These are phyloP conservation scores for Gentiana straminea DNA, from an alignment of 257 asterid genomes.

Conservation along the genomic window DNA sequence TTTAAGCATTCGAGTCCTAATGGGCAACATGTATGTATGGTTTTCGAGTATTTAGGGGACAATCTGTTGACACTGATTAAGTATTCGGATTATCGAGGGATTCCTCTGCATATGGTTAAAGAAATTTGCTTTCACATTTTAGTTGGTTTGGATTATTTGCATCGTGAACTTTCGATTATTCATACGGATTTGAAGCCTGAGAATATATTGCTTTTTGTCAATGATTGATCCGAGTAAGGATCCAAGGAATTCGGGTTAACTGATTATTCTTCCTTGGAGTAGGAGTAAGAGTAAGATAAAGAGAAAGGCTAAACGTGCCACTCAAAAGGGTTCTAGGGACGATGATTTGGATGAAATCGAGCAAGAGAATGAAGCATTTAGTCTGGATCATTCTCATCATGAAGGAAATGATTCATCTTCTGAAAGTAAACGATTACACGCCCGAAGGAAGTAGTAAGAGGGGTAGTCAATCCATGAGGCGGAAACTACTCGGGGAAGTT, in stretches of 20 bases:
- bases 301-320: constrained; percentile 68
- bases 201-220: constrained; percentile 62
- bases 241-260: constrained; percentile 51
- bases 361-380: constrained; percentile 49
- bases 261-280: constrained; percentile 55
- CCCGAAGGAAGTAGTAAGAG: constrained; percentile 49
- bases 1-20: constrained; percentile 97
- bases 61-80: constrained; percentile 81
- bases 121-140: constrained; percentile 77
- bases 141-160: constrained; percentile 89
- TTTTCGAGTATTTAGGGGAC: constrained; percentile 89
- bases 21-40: constrained; percentile 97
- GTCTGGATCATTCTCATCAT: constrained; percentile 38
- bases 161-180: constrained; percentile 80
- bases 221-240: constrained; percentile 83
- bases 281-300: constrained; percentile 53
- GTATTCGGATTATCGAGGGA: constrained; percentile 73
- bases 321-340: constrained; percentile 52
- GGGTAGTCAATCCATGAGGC: constrained; percentile 57
- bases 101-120: constrained; percentile 77
- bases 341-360: constrained; percentile 39
- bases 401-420: constrained; percentile 26
- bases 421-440: constrained; percentile 19
- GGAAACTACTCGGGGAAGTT: constrained; percentile 67
- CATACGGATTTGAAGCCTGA: constrained; percentile 99